Conservation (phyloP, 805 yeast genomes). For the Tetrapisispora iriomotensis region DNA sequence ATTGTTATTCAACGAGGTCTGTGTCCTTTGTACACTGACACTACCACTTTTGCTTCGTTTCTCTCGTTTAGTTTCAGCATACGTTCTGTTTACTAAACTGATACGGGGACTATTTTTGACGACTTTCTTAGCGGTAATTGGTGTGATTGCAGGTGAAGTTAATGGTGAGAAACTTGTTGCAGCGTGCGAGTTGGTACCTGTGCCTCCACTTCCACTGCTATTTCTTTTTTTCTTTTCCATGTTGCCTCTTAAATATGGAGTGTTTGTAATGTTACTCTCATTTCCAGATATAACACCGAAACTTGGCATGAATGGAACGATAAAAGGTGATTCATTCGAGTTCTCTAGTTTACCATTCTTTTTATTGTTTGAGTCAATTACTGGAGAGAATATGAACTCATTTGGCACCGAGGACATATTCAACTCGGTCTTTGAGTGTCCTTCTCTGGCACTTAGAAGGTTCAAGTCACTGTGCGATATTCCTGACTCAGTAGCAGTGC, state of each 20-base stretch:
- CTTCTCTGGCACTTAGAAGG: no score
- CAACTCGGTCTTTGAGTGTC: no score
- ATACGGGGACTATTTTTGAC: constrained; percentile 27
- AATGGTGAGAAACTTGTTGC: constrained; percentile 32
- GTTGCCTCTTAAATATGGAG: constrained; percentile 2
- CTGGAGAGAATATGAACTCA: background rate
- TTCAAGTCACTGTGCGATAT: no score
- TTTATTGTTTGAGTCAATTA: background rate
- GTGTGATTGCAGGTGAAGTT: constrained; percentile 42
- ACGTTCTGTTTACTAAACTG: constrained; percentile 10
- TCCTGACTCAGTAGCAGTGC: background rate
- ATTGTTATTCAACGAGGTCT: constrained; percentile 1
- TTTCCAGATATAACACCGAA: background rate
- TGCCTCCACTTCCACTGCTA: background rate
- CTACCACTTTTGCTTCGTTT: background rate
- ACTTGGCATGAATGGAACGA: background rate
- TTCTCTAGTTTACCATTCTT: background rate
- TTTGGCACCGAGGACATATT: background rate
- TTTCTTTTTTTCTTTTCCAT: background rate
- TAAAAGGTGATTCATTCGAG: background rate
- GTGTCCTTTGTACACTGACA: background rate
- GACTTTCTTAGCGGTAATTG: constrained; percentile 19
- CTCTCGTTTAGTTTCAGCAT: constrained; percentile 8
- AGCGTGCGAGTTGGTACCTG: background rate
- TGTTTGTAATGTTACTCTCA: background rate